Evolutionary conservation across 768 basidiomycete genomes (phyloP).

Genomic region (Panaeolus cyanescens): DNA sequence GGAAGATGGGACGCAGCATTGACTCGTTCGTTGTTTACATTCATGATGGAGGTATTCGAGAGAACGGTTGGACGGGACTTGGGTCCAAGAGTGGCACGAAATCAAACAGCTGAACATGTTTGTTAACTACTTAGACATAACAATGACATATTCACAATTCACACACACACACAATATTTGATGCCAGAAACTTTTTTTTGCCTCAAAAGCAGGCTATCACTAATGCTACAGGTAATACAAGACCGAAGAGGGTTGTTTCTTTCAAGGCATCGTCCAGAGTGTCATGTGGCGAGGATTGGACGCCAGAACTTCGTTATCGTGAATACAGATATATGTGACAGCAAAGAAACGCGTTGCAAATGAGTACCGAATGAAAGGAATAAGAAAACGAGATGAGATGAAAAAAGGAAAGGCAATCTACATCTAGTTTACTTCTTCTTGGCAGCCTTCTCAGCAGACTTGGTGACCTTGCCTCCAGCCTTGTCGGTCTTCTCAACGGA

Average conservation of each 20-base stretch:
- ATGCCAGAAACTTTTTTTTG: conserved; percentile 11
- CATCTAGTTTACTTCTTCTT: conserved; percentile 94
- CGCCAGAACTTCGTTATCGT: conserved; percentile 30
- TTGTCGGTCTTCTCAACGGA: conserved; percentile 95
- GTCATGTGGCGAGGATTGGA: conserved; percentile 23
- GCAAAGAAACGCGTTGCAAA: conserved; percentile 32
- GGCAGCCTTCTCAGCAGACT: conserved; percentile 94
- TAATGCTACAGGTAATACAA: conserved; percentile 22
- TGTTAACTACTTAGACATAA: conserved; percentile 54
- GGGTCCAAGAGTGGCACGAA: conserved; percentile 57
- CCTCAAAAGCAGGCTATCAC: conserved; percentile 18
- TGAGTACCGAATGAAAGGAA: conserved; percentile 41
- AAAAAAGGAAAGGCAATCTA: conserved; percentile 53
- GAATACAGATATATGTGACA: conserved; percentile 45
- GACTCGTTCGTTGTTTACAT: conserved; percentile 74
- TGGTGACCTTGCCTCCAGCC: conserved; percentile 88
- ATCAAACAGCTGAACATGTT: conserved; percentile 71
- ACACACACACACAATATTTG: neutral
- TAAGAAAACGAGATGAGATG: conserved; percentile 49
- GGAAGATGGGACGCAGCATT: conserved; percentile 96
- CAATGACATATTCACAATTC: neutral
- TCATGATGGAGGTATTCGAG: conserved; percentile 94
- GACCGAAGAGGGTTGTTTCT: conserved; percentile 14
- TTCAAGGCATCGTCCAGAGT: conserved; percentile 12
- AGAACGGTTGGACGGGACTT: conserved; percentile 85